phyloP scores from a whole-genome alignment of 1,139 yeast genomes.

The Yamadazyma diospyri region DNA sequence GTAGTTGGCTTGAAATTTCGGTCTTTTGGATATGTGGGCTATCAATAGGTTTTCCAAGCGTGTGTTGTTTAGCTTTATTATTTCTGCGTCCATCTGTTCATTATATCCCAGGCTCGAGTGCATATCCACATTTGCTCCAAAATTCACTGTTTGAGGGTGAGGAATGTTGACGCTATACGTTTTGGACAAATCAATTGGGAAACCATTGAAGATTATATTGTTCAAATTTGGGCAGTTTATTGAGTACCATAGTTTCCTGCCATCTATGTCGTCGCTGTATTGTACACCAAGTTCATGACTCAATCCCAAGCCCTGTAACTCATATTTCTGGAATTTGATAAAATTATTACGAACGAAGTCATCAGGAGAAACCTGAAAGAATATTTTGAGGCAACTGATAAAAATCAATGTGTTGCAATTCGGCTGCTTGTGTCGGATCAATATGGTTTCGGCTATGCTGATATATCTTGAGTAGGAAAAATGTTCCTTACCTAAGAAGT shows the following conservation, averaged over 20 bases:
- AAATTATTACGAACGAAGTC: constrained; percentile 3
- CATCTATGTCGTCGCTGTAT: constrained; percentile 2
- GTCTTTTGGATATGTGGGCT: not conserved
- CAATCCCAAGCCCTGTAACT: constrained; percentile 1
- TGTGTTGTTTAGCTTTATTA: not conserved
- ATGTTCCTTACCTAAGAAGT: constrained; percentile 18
- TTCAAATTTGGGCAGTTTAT: constrained; percentile 4
- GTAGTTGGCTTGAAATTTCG: not conserved
- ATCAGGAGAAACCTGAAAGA: constrained; percentile 3
- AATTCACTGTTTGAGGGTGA: not conserved
- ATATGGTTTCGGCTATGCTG: constrained; percentile 3
- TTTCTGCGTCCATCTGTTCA: not conserved
- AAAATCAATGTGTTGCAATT: too few relatives aligned
- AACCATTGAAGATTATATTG: constrained; percentile 5
- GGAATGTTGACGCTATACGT: not conserved
- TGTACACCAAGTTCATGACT: constrained; percentile 5
- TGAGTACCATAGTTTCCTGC: constrained; percentile 6
- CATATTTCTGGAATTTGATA: constrained; percentile 6
- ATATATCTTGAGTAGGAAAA: not conserved
- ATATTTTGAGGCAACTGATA: not conserved
- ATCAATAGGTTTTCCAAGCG: constrained; percentile 1
- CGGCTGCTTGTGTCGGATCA: not conserved
- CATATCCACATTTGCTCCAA: too few relatives aligned
- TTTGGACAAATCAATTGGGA: constrained; percentile 7
- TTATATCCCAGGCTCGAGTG: not conserved